Percentiles rank a stretch among this genome's conserved stretches.
Conservation (phyloP, 2,329 filamentous ascomycete species). For the Fusarium sp. region DNA sequence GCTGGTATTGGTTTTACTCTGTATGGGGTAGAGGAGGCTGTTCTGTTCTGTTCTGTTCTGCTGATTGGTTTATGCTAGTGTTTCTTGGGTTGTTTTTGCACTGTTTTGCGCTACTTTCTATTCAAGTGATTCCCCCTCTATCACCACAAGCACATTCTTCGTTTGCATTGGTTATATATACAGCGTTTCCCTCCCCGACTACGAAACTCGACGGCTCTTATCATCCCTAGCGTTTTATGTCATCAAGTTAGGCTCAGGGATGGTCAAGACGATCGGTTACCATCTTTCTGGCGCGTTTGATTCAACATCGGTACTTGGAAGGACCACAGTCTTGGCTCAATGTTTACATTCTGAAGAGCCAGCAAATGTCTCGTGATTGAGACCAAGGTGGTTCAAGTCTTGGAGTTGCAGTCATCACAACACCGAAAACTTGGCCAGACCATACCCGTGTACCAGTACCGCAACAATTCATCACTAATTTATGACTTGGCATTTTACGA, state of each 20-base stretch:
- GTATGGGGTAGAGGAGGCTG: neutral
- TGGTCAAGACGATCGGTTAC: neutral
- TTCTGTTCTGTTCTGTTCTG: too few species aligned
- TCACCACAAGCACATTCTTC: conserved; percentile 3
- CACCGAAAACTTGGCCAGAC: neutral
- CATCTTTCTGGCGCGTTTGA: conserved; percentile 13
- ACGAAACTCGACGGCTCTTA: conserved; percentile 9
- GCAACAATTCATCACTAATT: neutral
- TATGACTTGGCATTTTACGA: neutral
- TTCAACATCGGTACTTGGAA: neutral
- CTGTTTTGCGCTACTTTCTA: neutral
- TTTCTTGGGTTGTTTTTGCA: neutral
- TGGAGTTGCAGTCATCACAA: neutral
- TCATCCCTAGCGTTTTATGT: conserved; percentile 3
- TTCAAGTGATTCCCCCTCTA: conserved; percentile 34
- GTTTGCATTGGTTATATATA: conserved; percentile 17
- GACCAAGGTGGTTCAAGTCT: neutral
- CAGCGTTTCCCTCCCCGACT: conserved; percentile 14
- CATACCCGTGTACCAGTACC: neutral
- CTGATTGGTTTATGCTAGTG: neutral
- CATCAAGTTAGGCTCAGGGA: conserved; percentile 1
- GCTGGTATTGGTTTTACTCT: neutral
- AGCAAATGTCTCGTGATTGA: neutral
- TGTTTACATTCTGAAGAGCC: neutral
- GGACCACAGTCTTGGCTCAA: conserved; percentile 8